Conservation (phyloP, 495 filamentous ascomycete species). For the Recurvomyces mirabilis region DNA sequence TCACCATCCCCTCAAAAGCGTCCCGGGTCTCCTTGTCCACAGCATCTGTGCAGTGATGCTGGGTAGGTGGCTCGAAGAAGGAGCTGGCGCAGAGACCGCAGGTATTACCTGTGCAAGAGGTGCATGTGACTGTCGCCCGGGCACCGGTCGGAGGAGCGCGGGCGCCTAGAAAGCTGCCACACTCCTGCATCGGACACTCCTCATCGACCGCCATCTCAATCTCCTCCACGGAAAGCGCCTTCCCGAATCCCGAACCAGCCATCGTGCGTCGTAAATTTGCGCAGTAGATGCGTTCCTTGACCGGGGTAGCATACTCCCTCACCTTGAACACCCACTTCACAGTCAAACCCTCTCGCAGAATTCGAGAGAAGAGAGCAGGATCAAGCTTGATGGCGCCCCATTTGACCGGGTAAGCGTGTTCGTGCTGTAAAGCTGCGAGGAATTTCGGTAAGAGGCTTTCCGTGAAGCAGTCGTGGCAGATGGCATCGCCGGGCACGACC, state of each 20-base stretch:
- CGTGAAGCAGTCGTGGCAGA: neutral
- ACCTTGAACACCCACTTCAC: neutral
- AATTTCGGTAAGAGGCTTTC: neutral
- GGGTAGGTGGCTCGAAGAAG: too few relatives aligned
- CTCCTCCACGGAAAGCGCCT: neutral
- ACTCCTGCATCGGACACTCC: neutral
- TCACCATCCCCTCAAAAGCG: too few relatives aligned
- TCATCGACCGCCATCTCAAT: neutral
- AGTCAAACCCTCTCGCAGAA: neutral
- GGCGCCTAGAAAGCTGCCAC: constrained; percentile 1
- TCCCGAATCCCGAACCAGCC: neutral
- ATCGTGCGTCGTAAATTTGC: neutral
- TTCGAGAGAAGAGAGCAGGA: neutral
- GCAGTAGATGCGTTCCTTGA: constrained; percentile 1
- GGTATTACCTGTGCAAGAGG: neutral
- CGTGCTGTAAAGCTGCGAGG: neutral
- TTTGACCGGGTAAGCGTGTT: neutral
- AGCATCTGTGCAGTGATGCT: too few relatives aligned
- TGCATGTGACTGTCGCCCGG: neutral
- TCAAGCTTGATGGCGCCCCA: neutral
- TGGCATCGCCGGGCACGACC: neutral
- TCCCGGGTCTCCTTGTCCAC: too few relatives aligned
- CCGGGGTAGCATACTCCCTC: neutral
- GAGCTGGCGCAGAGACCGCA: neutral
- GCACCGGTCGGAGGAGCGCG: neutral